These are phyloP conservation scores for Candida alai DNA, from an alignment of 805 yeast species.

Conservation along the genomic window DNA sequence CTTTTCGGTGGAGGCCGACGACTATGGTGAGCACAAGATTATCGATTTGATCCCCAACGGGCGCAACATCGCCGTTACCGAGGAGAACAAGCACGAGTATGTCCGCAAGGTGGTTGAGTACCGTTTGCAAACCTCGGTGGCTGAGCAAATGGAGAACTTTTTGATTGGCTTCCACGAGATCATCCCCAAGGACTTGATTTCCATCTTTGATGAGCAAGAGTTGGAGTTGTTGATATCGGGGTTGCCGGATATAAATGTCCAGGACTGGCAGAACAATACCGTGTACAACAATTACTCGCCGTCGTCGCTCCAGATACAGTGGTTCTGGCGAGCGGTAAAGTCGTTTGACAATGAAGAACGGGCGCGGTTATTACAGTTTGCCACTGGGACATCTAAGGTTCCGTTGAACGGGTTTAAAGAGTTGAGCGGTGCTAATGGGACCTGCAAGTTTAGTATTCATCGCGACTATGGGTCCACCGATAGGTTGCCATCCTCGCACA, in stretches of 20 bases:
- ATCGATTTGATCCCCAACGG: slow-evolving; percentile 85
- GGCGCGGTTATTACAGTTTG: slow-evolving; percentile 90
- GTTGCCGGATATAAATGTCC: slow-evolving; percentile 91
- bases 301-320: slow-evolving; percentile 80
- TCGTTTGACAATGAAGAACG: slow-evolving; percentile 92
- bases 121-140: slow-evolving; percentile 74
- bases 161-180: slow-evolving; percentile 86
- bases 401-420: slow-evolving; percentile 93
- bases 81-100: slow-evolving; percentile 85
- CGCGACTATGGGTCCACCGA: slow-evolving; percentile 83
- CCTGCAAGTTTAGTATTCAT: slow-evolving; percentile 82
- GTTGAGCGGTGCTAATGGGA: slow-evolving; percentile 82
- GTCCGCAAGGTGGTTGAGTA: slow-evolving; percentile 84
- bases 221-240: slow-evolving; percentile 90
- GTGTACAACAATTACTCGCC: slow-evolving; percentile 77
- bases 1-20: slow-evolving; percentile 89
- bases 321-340: slow-evolving; percentile 98
- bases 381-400: slow-evolving; percentile 95
- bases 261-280: slow-evolving; percentile 91
- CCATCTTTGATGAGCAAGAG: slow-evolving; percentile 94
- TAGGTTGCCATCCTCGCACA: slow-evolving; percentile 91
- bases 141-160: slow-evolving; percentile 83
- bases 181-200: slow-evolving; percentile 75
- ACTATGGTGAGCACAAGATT: slow-evolving; percentile 82
- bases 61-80: slow-evolving; percentile 78